These are phyloP conservation scores for Pouteria campechiana DNA, from an alignment of 179 eudicot species.

Conservation along the genomic window DNA sequence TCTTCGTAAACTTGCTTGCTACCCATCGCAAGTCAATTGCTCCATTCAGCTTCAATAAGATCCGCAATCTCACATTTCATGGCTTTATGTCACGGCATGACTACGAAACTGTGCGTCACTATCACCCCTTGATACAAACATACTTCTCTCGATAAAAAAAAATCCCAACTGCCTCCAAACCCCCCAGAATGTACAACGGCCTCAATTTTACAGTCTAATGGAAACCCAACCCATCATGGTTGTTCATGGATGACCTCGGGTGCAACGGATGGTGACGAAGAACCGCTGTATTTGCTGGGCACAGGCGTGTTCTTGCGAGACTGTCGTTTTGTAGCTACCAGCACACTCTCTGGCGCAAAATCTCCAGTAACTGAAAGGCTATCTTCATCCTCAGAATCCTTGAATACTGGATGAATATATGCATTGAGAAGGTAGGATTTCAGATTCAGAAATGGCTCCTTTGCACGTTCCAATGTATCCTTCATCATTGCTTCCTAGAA, in stretches of 20 bases:
- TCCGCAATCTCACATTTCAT: no score
- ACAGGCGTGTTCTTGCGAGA: conserved; percentile 64
- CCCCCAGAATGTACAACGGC: no score
- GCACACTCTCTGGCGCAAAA: conserved; percentile 23
- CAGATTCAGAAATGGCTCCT: conserved; percentile 61
- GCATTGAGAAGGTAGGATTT: conserved; percentile 61
- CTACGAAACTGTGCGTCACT: no score
- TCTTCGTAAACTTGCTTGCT: no score
- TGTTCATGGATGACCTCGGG: conserved; percentile 7
- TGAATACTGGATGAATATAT: conserved; percentile 63
- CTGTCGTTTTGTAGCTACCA: conserved; percentile 62
- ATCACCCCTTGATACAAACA: no score
- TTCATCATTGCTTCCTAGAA: conserved; percentile 86
- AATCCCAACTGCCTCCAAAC: no score
- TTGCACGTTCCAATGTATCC: conserved; percentile 72
- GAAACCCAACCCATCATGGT: no score
- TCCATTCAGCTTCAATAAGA: no score
- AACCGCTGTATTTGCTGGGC: conserved; percentile 61
- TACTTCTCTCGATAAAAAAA: no score
- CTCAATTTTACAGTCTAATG: no score
- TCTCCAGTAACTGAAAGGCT: conserved; percentile 16
- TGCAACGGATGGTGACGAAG: conserved; percentile 37
- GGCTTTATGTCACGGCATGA: no score
- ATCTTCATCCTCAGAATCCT: conserved; percentile 39
- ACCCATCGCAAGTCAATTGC: no score